Conservation (phyloP, 768 basidiomycete genomes). For the Trametes villosa region DNA sequence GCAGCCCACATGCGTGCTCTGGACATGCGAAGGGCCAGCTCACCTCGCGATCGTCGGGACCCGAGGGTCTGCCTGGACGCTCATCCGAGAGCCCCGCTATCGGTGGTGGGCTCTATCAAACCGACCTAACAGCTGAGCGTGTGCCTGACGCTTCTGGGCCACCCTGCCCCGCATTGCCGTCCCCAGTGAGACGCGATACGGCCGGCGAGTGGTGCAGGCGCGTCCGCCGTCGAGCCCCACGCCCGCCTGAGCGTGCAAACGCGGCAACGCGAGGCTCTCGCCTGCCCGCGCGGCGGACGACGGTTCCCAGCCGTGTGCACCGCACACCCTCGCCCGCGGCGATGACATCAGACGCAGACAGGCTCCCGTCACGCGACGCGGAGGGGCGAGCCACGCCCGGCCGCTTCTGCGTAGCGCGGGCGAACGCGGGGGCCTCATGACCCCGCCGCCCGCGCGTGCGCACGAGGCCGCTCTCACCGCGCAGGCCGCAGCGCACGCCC, state of each 20-base stretch:
- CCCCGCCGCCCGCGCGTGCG: constrained; percentile 2
- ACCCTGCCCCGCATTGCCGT: neutral
- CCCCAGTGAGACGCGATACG: neutral
- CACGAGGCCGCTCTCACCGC: constrained; percentile 5
- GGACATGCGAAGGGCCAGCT: neutral
- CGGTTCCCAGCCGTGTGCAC: neutral
- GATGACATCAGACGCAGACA: constrained; percentile 12
- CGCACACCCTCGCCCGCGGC: neutral
- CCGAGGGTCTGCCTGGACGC: neutral
- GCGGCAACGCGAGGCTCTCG: neutral
- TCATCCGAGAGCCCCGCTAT: neutral
- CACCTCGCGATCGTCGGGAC: constrained; percentile 7
- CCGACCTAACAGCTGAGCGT: constrained; percentile 2
- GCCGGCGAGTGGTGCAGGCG: neutral
- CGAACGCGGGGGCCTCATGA: constrained; percentile 16
- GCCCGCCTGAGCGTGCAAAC: neutral
- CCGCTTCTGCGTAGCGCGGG: constrained; percentile 11
- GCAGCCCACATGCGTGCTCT: neutral
- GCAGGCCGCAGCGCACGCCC: neutral
- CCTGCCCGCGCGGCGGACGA: neutral
- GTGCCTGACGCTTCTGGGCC: constrained; percentile 8
- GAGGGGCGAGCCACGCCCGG: constrained; percentile 2
- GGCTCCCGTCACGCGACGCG: constrained; percentile 7
- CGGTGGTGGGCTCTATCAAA: constrained; percentile 6
- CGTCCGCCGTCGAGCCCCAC: neutral